Percentiles rank a stretch among this genome's conserved stretches.
phyloP scores from a whole-genome alignment of 192 early-diverging fungal genomes.

The Hyaloraphidium curvatum region DNA sequence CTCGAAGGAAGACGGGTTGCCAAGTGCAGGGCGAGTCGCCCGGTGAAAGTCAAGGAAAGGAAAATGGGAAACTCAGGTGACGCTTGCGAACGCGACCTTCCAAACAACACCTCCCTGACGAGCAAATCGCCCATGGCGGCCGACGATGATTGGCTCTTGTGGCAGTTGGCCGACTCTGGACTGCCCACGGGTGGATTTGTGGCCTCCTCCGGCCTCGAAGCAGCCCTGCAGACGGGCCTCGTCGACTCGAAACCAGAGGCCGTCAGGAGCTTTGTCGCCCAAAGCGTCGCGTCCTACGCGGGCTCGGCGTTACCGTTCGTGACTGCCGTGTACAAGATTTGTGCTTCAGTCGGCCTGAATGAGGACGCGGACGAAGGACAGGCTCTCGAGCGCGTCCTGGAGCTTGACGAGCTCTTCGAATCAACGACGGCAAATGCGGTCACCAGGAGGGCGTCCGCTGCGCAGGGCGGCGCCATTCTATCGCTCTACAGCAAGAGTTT shows the following conservation, averaged over 20 bases:
- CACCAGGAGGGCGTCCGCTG: constrained; percentile 39
- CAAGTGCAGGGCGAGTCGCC: too few species aligned
- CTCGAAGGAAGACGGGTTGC: too few species aligned
- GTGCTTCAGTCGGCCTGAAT: constrained; percentile 17
- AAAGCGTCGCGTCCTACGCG: constrained; percentile 45
- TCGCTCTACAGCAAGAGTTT: constrained; percentile 42
- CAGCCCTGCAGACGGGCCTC: constrained; percentile 47
- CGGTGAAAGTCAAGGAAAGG: too few species aligned
- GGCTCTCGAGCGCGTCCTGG: constrained; percentile 7
- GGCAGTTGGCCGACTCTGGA: constrained; percentile 76
- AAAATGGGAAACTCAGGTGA: too few species aligned
- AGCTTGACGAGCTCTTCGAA: constrained; percentile 9
- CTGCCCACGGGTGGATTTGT: constrained; percentile 91
- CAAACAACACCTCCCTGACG: too few species aligned
- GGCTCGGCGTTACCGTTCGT: constrained; percentile 50
- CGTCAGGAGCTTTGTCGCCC: constrained; percentile 25
- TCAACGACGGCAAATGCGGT: constrained; percentile 28
- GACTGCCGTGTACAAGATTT: constrained; percentile 16
- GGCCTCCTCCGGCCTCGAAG: constrained; percentile 74
- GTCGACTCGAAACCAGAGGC: constrained; percentile 17
- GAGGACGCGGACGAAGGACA: constrained; percentile 20
- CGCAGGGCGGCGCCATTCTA: constrained; percentile 46
- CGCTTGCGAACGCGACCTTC: too few species aligned
- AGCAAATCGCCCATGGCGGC: too few species aligned
- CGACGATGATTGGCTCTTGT: constrained; percentile 50